Percentiles rank a stretch among this genome's conserved stretches.
Evolutionary conservation across 148 eudicot genomes (phyloP).

Genomic region (Chenopodium quinoa): DNA sequence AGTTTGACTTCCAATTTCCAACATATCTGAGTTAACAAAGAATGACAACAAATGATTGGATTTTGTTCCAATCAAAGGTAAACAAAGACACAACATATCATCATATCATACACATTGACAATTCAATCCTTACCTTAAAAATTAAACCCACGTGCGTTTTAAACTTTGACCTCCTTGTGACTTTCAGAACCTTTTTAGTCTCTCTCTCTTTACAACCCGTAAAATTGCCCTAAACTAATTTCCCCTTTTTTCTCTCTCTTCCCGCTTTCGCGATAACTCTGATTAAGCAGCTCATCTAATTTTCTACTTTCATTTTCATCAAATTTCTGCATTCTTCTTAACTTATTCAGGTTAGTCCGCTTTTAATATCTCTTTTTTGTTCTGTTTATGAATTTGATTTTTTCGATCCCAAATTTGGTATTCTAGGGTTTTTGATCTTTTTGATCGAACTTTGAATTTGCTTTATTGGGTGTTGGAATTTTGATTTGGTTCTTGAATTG

Average conservation of each 20-base stretch:
- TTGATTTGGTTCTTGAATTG: slow-evolving; percentile 6
- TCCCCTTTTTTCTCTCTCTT: slow-evolving; percentile 17
- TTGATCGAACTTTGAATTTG: slow-evolving; percentile 16
- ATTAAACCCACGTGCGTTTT: slow-evolving; percentile 14
- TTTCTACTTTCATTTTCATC: neutral
- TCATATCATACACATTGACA: neutral
- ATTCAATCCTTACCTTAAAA: neutral
- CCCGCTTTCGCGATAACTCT: neutral
- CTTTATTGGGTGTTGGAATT: neutral
- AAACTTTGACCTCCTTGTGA: slow-evolving; percentile 16
- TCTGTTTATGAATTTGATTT: neutral
- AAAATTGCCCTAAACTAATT: slow-evolving; percentile 7
- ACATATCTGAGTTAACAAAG: neutral
- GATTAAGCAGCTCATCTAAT: slow-evolving; percentile 16
- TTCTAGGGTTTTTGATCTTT: slow-evolving; percentile 26
- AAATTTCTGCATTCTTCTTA: neutral
- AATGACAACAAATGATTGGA: slow-evolving; percentile 24
- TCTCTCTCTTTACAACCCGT: neutral
- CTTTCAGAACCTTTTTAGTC: slow-evolving; percentile 24
- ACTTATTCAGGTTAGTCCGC: slow-evolving; percentile 15
- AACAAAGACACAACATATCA: neutral
- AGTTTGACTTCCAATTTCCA: neutral
- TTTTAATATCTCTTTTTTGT: neutral
- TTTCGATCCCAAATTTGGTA: slow-evolving; percentile 10
- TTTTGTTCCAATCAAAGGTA: slow-evolving; percentile 9